Conservation (phyloP, 805 yeast species). For the Yarrowia bubula region DNA sequence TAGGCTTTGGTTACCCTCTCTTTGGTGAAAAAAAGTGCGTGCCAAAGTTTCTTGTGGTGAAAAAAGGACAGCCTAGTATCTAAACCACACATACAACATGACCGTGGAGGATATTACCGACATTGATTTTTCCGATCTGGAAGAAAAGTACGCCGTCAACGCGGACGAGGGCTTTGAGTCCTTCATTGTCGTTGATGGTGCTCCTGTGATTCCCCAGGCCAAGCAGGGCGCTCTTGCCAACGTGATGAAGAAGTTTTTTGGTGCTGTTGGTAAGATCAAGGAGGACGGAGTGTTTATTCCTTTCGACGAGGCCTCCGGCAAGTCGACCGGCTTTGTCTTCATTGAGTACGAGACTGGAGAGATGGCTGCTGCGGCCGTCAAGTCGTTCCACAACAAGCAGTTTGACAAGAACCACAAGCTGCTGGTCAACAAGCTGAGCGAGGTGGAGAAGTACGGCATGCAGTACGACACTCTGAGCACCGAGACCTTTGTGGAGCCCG, state of each 20-base stretch:
- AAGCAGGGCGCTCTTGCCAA: constrained; percentile 81
- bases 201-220: constrained; percentile 89
- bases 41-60: neutral
- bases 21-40: constrained; percentile 23
- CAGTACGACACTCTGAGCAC: constrained; percentile 52
- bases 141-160: constrained; percentile 64
- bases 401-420: constrained; percentile 91
- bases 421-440: constrained; percentile 75
- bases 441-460: constrained; percentile 73
- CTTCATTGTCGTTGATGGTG: constrained; percentile 87
- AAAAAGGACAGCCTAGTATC: neutral
- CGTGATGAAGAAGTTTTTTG: constrained; percentile 78
- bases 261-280: constrained; percentile 69
- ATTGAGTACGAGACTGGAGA: constrained; percentile 71
- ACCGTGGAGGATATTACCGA: constrained; percentile 37
- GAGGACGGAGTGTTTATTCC: constrained; percentile 78
- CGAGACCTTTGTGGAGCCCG: constrained; percentile 65
- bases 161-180: constrained; percentile 65
- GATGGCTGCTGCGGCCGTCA: constrained; percentile 75
- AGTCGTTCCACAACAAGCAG: constrained; percentile 79
- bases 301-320: constrained; percentile 53
- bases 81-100: neutral
- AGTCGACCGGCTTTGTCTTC: constrained; percentile 77
- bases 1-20: constrained; percentile 6
- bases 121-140: constrained; percentile 79